A percentile compares a stretch with the other conserved stretches of the same genome.
Evolutionary conservation across 1,284 basidiomycete species (phyloP).

Genomic region (Schizophyllum commune): DNA sequence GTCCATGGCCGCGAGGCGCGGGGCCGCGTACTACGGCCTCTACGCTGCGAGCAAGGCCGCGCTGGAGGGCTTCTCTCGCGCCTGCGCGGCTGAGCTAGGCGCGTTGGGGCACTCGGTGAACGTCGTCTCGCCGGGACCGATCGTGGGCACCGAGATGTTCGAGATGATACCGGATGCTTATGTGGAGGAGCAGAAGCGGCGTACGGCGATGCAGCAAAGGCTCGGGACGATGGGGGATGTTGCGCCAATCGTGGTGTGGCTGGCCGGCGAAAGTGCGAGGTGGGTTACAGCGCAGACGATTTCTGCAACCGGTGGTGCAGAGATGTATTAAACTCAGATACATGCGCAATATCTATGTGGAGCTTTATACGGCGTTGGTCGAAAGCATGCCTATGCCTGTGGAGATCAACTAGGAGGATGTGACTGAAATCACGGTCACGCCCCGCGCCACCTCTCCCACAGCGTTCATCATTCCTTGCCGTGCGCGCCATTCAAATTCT

Average conservation of each 20-base stretch:
- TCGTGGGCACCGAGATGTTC: neutral
- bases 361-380: too few relatives aligned
- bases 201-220: neutral
- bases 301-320: neutral
- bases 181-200: neutral
- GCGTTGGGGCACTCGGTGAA: neutral
- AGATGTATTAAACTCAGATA: neutral
- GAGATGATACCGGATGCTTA: neutral
- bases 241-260: neutral
- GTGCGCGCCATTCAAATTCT: too few relatives aligned
- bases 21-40: neutral
- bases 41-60: neutral
- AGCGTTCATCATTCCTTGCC: too few relatives aligned
- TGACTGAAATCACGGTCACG: too few relatives aligned
- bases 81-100: neutral
- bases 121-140: neutral
- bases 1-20: neutral
- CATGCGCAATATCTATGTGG: too few relatives aligned
- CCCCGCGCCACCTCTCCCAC: too few relatives aligned
- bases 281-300: neutral
- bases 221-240: neutral
- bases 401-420: too few relatives aligned
- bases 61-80: neutral
- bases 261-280: neutral
- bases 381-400: too few relatives aligned